Percentiles rank a stretch among this genome's conserved stretches.
Evolutionary conservation across 352 stramenopile species (phyloP).

Genomic region (Pythium aristosporum): DNA sequence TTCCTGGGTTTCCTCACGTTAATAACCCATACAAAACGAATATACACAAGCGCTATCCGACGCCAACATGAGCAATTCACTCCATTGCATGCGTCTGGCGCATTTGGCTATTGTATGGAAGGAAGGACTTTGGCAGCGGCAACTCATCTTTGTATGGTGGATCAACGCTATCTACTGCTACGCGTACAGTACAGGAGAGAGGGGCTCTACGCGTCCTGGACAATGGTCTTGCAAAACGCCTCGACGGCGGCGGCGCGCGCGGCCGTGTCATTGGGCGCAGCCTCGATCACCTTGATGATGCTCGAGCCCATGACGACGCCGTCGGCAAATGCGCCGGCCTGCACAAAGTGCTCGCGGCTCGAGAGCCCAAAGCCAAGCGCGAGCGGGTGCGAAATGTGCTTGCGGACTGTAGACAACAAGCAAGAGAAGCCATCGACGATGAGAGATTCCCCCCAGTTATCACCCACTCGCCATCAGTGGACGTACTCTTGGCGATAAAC

Average conservation of each 20-base stretch:
- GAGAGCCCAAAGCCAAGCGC: constrained; percentile 98
- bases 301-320: constrained; percentile 89
- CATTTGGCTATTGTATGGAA: neutral
- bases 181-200: neutral
- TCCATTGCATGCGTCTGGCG: neutral
- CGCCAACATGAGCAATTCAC: neutral
- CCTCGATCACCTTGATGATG: constrained; percentile 86
- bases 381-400: constrained; percentile 87
- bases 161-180: neutral
- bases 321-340: constrained; percentile 92
- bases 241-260: constrained; percentile 70
- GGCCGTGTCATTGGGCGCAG: constrained; percentile 50
- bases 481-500: constrained; percentile 91
- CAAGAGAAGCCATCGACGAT: constrained; percentile 1
- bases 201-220: constrained; percentile 28
- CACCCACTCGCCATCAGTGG: neutral
- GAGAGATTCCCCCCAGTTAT: neutral
- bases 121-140: neutral
- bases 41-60: constrained; percentile 19
- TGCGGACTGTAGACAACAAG: constrained; percentile 49
- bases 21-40: constrained; percentile 22
- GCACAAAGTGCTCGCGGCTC: constrained; percentile 88
- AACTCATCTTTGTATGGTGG: neutral
- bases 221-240: constrained; percentile 77
- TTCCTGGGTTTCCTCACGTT: neutral